These are phyloP conservation scores for Teunomyces tritomae DNA, from an alignment of 805 yeast species.

Conservation along the genomic window DNA sequence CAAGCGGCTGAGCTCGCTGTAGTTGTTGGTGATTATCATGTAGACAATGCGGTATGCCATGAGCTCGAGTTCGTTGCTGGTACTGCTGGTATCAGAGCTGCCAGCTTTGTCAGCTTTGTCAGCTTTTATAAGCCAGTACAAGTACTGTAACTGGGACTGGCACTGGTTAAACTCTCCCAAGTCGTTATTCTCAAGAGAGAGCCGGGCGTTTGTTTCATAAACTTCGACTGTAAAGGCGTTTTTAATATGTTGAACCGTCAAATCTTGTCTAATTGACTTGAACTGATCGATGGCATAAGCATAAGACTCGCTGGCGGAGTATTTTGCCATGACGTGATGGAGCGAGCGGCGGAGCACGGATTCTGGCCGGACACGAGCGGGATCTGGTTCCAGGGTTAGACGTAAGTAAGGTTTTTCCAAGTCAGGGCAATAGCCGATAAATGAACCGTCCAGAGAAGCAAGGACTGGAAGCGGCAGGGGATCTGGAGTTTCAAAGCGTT, in stretches of 20 bases:
- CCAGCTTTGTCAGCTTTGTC: too few relatives aligned
- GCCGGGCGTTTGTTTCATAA: slow-evolving; percentile 80
- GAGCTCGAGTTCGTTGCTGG: slow-evolving; percentile 52
- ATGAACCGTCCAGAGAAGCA: slow-evolving; percentile 12
- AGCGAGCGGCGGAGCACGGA: slow-evolving; percentile 58
- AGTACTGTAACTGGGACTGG: slow-evolving; percentile 69
- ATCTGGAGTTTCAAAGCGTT: slow-evolving; percentile 42
- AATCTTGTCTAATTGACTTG: slow-evolving; percentile 88
- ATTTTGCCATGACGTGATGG: slow-evolving; percentile 51
- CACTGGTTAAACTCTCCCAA: slow-evolving; percentile 96
- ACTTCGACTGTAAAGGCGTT: slow-evolving; percentile 73
- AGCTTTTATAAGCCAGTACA: slow-evolving; percentile 44
- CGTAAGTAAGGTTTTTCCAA: slow-evolving; percentile 80
- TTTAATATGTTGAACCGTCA: slow-evolving; percentile 86
- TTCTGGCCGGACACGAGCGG: slow-evolving; percentile 75
- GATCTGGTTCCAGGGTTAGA: slow-evolving; percentile 89
- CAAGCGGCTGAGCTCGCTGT: slow-evolving; percentile 50
- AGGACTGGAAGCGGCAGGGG: background rate
- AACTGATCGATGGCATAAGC: slow-evolving; percentile 84
- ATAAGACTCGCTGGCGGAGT: slow-evolving; percentile 51
- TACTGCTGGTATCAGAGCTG: too few relatives aligned
- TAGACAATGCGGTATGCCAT: slow-evolving; percentile 71
- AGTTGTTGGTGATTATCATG: slow-evolving; percentile 68
- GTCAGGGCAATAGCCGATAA: slow-evolving; percentile 60
- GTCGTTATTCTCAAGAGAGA: slow-evolving; percentile 82